Conservation (phyloP, 108 stramenopile species). For the Nitzschia putrida region DNA sequence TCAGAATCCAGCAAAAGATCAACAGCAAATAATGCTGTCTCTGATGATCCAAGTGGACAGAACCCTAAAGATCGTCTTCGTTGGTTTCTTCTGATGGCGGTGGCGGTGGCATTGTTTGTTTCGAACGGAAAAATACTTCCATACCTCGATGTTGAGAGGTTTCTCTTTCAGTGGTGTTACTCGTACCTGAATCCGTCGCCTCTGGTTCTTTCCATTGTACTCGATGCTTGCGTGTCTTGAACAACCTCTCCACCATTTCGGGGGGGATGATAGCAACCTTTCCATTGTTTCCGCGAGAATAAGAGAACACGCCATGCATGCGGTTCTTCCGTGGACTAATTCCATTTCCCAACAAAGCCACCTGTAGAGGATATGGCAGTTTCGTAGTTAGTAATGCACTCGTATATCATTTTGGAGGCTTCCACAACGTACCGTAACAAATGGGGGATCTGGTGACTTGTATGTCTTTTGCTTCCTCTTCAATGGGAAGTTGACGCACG, state of each 20-base stretch:
- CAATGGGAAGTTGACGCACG: constrained; percentile 45
- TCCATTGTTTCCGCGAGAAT: constrained; percentile 62
- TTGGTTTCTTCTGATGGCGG: no score
- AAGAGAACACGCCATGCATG: constrained; percentile 77
- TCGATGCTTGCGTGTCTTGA: no score
- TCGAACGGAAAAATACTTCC: no score
- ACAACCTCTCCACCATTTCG: constrained; percentile 55
- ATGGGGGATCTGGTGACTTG: neutral
- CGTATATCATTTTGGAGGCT: no score
- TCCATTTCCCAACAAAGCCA: constrained; percentile 69
- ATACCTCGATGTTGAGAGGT: neutral
- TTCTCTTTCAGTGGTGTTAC: neutral
- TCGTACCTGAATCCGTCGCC: neutral
- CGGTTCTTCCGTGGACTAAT: constrained; percentile 69
- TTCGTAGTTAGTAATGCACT: no score
- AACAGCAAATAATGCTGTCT: no score
- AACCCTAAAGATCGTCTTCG: no score
- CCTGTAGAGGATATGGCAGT: no score
- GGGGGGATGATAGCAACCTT: constrained; percentile 64
- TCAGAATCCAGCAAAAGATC: no score
- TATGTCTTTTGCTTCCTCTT: constrained; percentile 7
- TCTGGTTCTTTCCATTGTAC: neutral
- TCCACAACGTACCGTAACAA: constrained; percentile 1
- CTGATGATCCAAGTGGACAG: no score
- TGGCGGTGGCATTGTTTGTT: no score